Evolutionary conservation across 805 yeast species (phyloP).

Genomic region (Teunomyces tritomae): DNA sequence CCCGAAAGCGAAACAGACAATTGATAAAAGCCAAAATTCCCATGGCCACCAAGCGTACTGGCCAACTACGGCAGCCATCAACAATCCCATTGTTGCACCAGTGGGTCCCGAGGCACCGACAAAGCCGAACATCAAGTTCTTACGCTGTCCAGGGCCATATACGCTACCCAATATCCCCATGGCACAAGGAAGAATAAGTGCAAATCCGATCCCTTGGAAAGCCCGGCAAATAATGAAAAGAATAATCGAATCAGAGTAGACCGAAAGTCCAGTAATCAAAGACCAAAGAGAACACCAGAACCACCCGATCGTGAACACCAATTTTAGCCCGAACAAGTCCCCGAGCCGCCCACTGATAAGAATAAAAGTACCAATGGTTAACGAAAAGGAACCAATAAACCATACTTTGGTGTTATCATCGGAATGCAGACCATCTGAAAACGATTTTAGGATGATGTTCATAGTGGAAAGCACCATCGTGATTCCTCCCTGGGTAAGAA

Average conservation of each 20-base stretch:
- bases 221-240: constrained; percentile 50
- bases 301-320: constrained; percentile 54
- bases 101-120: constrained; percentile 62
- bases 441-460: constrained; percentile 32
- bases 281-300: constrained; percentile 56
- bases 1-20: constrained; percentile 33
- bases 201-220: constrained; percentile 64
- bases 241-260: constrained; percentile 45
- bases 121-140: constrained; percentile 53
- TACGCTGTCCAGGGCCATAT: constrained; percentile 44
- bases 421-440: constrained; percentile 9
- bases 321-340: constrained; percentile 65
- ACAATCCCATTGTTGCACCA: constrained; percentile 57
- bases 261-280: constrained; percentile 56
- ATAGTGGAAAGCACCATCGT: constrained; percentile 38
- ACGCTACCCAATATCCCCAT: constrained; percentile 52
- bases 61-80: constrained; percentile 49
- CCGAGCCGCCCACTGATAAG: constrained; percentile 68
- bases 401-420: constrained; percentile 26
- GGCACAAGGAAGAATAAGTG: constrained; percentile 57
- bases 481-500: constrained; percentile 36
- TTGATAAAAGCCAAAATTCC: constrained; percentile 50
- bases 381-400: constrained; percentile 70
- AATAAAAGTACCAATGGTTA: constrained; percentile 72
- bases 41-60: constrained; percentile 58